phyloP scores from a whole-genome alignment of 176 grass and related monocot species.

The Cymbopogon citratus region DNA sequence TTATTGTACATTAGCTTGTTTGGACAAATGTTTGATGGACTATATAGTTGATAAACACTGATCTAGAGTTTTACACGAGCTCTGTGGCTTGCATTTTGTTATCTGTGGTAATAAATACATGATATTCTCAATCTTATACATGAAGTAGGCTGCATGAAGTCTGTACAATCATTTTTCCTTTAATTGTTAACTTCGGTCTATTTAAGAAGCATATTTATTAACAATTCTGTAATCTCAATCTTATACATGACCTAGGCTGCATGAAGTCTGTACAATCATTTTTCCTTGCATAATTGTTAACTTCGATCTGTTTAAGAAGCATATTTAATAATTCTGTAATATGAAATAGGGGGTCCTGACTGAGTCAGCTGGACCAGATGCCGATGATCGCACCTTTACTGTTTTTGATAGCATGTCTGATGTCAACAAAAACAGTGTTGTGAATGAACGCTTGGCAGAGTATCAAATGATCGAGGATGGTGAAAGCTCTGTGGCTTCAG shows the following conservation, averaged over 20 bases:
- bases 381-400: conserved; percentile 65
- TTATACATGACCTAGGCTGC: conserved; percentile 6
- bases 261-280: neutral
- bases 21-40: neutral
- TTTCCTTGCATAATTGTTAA: neutral
- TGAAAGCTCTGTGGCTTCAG: conserved; percentile 78
- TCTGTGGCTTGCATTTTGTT: neutral
- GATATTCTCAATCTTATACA: conserved; percentile 9
- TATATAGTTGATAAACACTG: neutral
- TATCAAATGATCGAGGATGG: conserved; percentile 71
- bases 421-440: conserved; percentile 53
- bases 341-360: conserved; percentile 65
- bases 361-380: conserved; percentile 64
- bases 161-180: neutral
- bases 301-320: neutral
- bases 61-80: neutral
- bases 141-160: conserved; percentile 2
- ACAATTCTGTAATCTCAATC: too few relatives aligned
- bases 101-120: neutral
- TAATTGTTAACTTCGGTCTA: neutral
- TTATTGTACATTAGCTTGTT: neutral
- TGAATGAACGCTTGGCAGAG: conserved; percentile 44
- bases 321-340: neutral
- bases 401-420: conserved; percentile 70
- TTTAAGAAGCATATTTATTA: neutral